Conservation (phyloP, 768 basidiomycete species). For the Rhizopogon rudus region DNA sequence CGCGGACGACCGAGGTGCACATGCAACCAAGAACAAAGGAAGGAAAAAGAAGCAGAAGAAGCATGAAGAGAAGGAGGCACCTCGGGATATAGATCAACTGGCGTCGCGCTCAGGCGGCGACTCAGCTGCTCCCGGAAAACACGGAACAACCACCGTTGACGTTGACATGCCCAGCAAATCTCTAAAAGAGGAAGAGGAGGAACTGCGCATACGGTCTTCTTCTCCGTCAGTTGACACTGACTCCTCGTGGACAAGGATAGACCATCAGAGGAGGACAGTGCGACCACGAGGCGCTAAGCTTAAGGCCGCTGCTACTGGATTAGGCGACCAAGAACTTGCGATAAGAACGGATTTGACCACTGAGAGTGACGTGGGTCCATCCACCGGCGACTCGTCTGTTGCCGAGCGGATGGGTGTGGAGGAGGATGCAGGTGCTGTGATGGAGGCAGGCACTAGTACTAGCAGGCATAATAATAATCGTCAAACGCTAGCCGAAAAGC, state of each 20-base stretch:
- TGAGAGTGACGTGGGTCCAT: constrained; percentile 45
- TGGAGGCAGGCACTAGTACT: constrained; percentile 26
- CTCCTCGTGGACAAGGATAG: constrained; percentile 71
- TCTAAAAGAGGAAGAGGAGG: constrained; percentile 24
- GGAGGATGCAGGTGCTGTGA: constrained; percentile 23
- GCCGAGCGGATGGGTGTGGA: constrained; percentile 29
- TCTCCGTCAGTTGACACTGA: constrained; percentile 41
- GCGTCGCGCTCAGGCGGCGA: constrained; percentile 7
- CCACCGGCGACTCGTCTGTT: constrained; percentile 38
- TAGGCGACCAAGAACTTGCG: constrained; percentile 5
- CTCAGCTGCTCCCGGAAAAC: constrained; percentile 9
- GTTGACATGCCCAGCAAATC: constrained; percentile 1
- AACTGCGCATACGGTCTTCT: constrained; percentile 8
- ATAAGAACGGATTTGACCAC: constrained; percentile 34
- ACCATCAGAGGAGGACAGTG: constrained; percentile 28
- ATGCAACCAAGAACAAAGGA: constrained; percentile 22
- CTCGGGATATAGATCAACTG: constrained; percentile 7
- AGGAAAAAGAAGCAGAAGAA: constrained; percentile 45
- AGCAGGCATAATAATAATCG: constrained; percentile 17
- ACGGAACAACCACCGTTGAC: neutral
- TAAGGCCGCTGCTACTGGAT: constrained; percentile 3
- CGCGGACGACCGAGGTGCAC: constrained; percentile 4
- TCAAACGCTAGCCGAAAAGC: constrained; percentile 54
- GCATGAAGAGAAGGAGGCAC: constrained; percentile 3
- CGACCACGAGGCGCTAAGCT: constrained; percentile 3